Percentiles rank a stretch among this genome's conserved stretches.
phyloP scores from a whole-genome alignment of 1,284 basidiomycete species.

The Puccinia sorghi region DNA sequence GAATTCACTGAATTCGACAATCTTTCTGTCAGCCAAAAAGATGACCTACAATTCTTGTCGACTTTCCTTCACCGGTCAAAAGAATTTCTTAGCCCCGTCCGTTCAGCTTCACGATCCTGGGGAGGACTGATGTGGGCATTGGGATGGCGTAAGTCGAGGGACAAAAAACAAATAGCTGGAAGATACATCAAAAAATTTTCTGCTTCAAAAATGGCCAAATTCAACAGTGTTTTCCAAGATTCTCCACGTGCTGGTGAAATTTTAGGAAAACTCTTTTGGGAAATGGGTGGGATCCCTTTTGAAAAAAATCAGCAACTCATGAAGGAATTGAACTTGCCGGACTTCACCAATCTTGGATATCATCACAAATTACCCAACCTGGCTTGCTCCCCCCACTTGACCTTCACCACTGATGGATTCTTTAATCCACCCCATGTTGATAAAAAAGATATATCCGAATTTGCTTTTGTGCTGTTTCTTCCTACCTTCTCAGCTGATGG shows the following conservation, averaged over 20 bases:
- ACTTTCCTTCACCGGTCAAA: constrained; percentile 8
- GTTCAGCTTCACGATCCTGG: background rate
- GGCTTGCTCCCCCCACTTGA: background rate
- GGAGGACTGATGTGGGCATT: background rate
- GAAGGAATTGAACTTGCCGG: background rate
- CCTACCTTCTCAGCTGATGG: too few relatives aligned
- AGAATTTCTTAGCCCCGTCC: background rate
- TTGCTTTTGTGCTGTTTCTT: too few relatives aligned
- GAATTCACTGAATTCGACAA: background rate
- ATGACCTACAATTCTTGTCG: background rate
- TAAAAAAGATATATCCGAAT: background rate
- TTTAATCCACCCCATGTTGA: constrained; percentile 1
- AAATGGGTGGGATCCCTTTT: background rate
- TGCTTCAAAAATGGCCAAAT: background rate
- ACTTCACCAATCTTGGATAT: background rate
- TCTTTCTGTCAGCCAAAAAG: background rate
- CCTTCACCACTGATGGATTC: constrained; percentile 4
- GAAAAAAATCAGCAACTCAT: background rate
- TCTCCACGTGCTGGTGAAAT: background rate
- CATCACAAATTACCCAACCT: background rate
- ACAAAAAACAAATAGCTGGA: background rate
- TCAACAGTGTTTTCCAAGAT: background rate
- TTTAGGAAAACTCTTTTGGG: background rate
- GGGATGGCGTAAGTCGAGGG: too few relatives aligned
- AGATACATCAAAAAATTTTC: background rate